These are phyloP conservation scores for Penstemon davidsonii DNA, from an alignment of 257 asterid genomes.

Conservation along the genomic window DNA sequence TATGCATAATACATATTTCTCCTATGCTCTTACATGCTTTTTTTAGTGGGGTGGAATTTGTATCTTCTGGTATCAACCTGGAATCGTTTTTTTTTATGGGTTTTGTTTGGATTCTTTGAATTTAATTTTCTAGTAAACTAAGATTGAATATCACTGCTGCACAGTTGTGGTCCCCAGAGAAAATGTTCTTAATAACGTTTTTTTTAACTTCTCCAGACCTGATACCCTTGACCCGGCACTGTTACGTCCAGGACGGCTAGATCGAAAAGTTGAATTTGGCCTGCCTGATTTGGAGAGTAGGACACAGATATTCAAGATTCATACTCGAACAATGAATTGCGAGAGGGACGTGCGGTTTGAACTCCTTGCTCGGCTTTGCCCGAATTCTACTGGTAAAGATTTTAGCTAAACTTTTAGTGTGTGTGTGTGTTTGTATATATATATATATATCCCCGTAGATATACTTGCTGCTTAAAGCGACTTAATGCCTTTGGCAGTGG, in stretches of 20 bases:
- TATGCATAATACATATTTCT: not conserved
- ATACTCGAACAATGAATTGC: conserved; percentile 82
- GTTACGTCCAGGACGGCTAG: conserved; percentile 89
- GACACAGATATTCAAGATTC: conserved; percentile 77
- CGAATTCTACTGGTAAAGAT: conserved; percentile 84
- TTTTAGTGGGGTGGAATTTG: not conserved
- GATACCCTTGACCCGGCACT: conserved; percentile 97
- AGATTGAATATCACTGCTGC: not conserved
- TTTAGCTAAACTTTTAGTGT: not conserved
- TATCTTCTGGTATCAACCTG: not conserved
- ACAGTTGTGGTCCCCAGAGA: not conserved
- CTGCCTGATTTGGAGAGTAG: conserved; percentile 87
- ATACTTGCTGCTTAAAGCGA: not conserved
- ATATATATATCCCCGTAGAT: too few relatives aligned
- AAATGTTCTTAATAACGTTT: conserved; percentile 3
- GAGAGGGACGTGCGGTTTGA: conserved; percentile 79
- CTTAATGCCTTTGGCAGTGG: not conserved
- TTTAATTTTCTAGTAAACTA: not conserved
- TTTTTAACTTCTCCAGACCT: conserved; percentile 50
- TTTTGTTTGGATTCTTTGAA: not conserved
- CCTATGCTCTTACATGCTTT: not conserved
- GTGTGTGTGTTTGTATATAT: not conserved
- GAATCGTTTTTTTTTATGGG: not conserved
- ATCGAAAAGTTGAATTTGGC: conserved; percentile 96
- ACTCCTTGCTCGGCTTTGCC: conserved; percentile 91